phyloP scores from a whole-genome alignment of 2,329 filamentous ascomycete species.

The Ophioceras dolichostomum region DNA sequence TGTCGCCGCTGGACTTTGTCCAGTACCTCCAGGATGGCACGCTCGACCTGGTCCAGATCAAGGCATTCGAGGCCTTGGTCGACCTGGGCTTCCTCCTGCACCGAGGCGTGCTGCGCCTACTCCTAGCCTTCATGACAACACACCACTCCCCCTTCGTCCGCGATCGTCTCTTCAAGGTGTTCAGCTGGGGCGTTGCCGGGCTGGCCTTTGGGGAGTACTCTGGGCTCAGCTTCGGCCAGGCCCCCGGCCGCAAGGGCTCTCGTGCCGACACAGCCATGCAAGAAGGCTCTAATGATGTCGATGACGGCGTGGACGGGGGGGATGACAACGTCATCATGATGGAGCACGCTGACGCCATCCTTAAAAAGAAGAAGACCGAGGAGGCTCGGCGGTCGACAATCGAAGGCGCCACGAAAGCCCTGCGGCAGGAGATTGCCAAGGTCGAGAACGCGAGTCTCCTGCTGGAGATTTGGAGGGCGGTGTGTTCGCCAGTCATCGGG shows the following conservation, averaged over 20 bases:
- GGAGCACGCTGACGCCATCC: slow-evolving; percentile 28
- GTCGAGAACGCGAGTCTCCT: slow-evolving; percentile 28
- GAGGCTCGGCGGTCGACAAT: slow-evolving; percentile 36
- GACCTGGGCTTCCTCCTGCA: slow-evolving; percentile 50
- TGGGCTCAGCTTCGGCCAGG: slow-evolving; percentile 23
- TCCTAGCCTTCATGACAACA: slow-evolving; percentile 46
- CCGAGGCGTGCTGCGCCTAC: slow-evolving; percentile 38
- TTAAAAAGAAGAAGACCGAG: slow-evolving; percentile 29
- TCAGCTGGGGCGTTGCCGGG: slow-evolving; percentile 46
- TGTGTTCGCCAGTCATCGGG: slow-evolving; percentile 33
- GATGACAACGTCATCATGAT: slow-evolving; percentile 31
- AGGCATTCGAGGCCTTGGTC: slow-evolving; percentile 51
- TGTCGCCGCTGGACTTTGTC: slow-evolving; percentile 41
- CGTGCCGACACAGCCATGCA: too few relatives aligned
- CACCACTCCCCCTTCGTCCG: slow-evolving; percentile 54
- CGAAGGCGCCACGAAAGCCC: slow-evolving; percentile 31
- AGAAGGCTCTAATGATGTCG: too few relatives aligned
- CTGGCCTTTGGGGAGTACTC: slow-evolving; percentile 54
- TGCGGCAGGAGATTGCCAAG: slow-evolving; percentile 29
- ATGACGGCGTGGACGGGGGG: slow-evolving; percentile 8
- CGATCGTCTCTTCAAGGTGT: slow-evolving; percentile 43
- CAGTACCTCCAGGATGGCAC: slow-evolving; percentile 56
- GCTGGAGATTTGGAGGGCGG: slow-evolving; percentile 33
- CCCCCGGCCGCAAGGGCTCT: neutral
- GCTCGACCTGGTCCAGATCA: slow-evolving; percentile 49